These are phyloP conservation scores for Vitis rotundifolia DNA, from an alignment of 164 flowering plant genomes.

Conservation along the genomic window DNA sequence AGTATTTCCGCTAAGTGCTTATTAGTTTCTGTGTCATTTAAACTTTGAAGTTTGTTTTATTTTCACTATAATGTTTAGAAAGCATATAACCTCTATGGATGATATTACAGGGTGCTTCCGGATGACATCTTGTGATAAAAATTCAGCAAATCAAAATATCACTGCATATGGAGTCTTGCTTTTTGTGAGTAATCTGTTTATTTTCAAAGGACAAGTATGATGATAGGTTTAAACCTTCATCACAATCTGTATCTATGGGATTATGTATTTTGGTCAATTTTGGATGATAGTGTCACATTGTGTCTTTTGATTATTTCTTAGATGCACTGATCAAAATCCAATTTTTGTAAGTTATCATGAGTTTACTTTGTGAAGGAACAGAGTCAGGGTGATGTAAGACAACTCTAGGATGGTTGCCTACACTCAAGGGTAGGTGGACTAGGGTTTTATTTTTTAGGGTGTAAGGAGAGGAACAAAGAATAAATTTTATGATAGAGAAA, in stretches of 20 bases:
- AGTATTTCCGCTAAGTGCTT: neutral
- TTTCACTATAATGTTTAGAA: neutral
- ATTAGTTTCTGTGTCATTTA: neutral
- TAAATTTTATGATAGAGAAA: too few species aligned
- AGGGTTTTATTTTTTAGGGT: too few species aligned
- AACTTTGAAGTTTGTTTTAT: neutral
- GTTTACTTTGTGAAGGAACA: neutral
- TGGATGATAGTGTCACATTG: neutral
- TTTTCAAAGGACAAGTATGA: neutral
- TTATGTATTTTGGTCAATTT: neutral
- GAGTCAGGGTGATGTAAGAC: too few species aligned
- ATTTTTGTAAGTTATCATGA: too few species aligned
- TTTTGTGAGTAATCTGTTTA: conserved; percentile 45
- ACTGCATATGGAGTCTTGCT: conserved; percentile 61
- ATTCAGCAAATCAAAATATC: conserved; percentile 62
- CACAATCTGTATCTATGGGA: neutral
- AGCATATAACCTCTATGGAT: conserved; percentile 9
- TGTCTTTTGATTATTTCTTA: neutral
- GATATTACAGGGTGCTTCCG: conserved; percentile 52
- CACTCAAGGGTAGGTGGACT: too few species aligned
- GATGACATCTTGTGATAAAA: conserved; percentile 49
- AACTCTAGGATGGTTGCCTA: too few species aligned
- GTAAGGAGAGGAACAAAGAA: too few species aligned
- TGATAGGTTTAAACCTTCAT: neutral
- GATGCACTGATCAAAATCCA: neutral